phyloP scores from a whole-genome alignment of 805 yeast genomes.

The Hanseniaspora osmophila region DNA sequence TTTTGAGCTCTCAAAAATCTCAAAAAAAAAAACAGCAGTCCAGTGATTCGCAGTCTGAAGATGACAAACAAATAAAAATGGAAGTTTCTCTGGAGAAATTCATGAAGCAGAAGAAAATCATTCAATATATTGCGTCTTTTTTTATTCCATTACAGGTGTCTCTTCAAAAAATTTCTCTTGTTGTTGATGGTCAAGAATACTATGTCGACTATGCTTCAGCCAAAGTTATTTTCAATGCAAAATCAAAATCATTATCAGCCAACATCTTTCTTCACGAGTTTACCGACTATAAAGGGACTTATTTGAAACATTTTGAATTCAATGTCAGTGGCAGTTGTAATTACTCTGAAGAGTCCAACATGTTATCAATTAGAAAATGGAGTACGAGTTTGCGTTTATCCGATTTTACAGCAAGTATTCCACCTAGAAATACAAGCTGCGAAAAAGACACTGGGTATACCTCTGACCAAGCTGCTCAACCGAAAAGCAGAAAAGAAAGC shows the following conservation, averaged over 20 bases:
- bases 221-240: background rate
- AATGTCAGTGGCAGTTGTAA: constrained; percentile 1
- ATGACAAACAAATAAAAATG: background rate
- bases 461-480: too few species aligned
- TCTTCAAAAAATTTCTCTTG: constrained; percentile 3
- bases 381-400: background rate
- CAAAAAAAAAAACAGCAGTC: background rate
- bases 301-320: constrained; percentile 3
- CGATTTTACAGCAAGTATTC: background rate
- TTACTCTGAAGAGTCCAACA: background rate
- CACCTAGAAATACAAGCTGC: background rate
- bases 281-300: background rate
- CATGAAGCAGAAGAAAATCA: background rate
- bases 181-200: background rate
- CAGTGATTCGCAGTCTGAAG: background rate
- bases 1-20: background rate
- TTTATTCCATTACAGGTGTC: constrained; percentile 3
- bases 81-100: background rate
- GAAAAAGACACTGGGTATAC: background rate
- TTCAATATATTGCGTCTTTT: background rate
- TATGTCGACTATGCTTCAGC: constrained; percentile 4
- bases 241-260: background rate
- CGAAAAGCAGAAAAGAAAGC: too few species aligned
- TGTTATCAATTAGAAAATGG: constrained; percentile 1
- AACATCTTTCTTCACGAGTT: constrained; percentile 5